Evolutionary conservation across 192 early-diverging fungal genomes (phyloP).

Genomic region (Podila minutissima): DNA sequence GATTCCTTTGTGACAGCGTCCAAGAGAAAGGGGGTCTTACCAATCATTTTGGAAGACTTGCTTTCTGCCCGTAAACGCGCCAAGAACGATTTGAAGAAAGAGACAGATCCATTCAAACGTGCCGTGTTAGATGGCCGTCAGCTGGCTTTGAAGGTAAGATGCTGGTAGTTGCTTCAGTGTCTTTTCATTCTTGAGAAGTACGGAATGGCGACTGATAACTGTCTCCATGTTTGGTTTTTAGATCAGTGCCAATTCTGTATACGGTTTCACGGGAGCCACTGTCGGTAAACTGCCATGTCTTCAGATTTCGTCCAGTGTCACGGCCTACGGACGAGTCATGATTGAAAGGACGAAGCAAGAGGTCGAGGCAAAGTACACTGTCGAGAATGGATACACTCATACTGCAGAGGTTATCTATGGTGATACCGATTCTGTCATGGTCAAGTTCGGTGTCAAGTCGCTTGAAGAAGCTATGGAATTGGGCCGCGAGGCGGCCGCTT

Average conservation of each 20-base stretch:
- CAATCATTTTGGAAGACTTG: constrained; percentile 89
- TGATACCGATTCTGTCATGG: constrained; percentile 99
- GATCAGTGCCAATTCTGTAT: constrained; percentile 97
- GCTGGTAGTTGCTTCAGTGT: too few species aligned
- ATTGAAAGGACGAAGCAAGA: constrained; percentile 88
- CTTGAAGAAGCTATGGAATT: constrained; percentile 89
- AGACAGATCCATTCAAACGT: constrained; percentile 94
- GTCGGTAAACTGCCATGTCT: constrained; percentile 92
- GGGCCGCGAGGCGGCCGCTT: constrained; percentile 82
- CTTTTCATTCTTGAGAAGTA: neutral
- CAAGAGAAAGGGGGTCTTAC: constrained; percentile 85
- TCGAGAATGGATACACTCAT: constrained; percentile 87
- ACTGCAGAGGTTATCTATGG: constrained; percentile 96
- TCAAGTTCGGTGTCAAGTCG: constrained; percentile 89
- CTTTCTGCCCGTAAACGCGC: constrained; percentile 92
- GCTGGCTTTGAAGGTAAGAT: constrained; percentile 85
- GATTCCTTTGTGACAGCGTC: constrained; percentile 87
- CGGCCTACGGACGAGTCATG: constrained; percentile 96
- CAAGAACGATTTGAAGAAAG: constrained; percentile 94
- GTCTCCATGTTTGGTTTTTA: constrained; percentile 7
- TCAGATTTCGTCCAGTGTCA: constrained; percentile 93
- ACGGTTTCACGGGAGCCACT: constrained; percentile 96
- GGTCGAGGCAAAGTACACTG: constrained; percentile 85
- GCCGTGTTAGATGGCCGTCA: constrained; percentile 97
- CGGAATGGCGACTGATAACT: too few species aligned